These are phyloP conservation scores for Spatholobus suberectus DNA, from an alignment of 306 rosid genomes.

Conservation along the genomic window DNA sequence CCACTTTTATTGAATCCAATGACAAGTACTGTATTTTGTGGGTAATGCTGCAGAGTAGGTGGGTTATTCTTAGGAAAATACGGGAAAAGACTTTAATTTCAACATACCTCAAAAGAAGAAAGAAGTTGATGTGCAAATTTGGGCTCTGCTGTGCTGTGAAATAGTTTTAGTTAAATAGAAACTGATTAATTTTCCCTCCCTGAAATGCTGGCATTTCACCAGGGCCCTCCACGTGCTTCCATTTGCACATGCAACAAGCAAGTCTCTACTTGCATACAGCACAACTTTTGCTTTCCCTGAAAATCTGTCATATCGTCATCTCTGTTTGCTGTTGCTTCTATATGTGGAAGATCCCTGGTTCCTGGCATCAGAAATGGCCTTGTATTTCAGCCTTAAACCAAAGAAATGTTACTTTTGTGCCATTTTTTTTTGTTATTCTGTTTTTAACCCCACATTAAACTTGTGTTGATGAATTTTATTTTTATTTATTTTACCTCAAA, in stretches of 20 bases:
- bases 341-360: background rate
- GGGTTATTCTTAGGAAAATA: conserved; percentile 2
- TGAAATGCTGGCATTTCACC: background rate
- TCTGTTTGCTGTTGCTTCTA: conserved; percentile 18
- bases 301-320: background rate
- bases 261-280: conserved; percentile 18
- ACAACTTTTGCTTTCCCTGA: conserved; percentile 16
- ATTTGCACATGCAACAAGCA: background rate
- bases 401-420: background rate
- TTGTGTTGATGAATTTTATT: conserved; percentile 33
- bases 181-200: conserved; percentile 18
- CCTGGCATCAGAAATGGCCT: conserved; percentile 7
- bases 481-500: conserved; percentile 42
- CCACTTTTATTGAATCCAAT: conserved; percentile 22
- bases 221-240: background rate
- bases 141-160: background rate
- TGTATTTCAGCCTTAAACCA: background rate
- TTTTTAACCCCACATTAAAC: conserved; percentile 19
- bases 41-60: conserved; percentile 5
- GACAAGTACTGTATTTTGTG: conserved; percentile 1
- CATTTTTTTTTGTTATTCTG: conserved; percentile 18
- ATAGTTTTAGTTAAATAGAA: conserved; percentile 14
- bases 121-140: background rate
- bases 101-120: background rate
- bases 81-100: background rate